Base-by-base conservation (phyloP, 164 flowering plant genomes). In the Stephania yunnanensis region DNA sequence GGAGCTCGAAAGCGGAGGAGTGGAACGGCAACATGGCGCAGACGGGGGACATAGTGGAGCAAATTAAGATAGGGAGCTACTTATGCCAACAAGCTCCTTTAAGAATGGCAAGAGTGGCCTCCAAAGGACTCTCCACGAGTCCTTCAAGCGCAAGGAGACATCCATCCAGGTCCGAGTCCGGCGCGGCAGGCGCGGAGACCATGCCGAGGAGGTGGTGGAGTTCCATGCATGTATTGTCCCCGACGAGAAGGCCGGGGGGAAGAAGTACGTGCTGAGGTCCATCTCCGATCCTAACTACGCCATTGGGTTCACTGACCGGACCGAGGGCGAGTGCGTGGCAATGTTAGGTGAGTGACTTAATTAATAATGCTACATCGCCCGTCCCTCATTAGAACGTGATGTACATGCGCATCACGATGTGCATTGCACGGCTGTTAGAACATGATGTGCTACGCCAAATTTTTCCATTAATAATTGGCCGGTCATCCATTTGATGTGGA, bases 11-110 rank as follows among this genome's bases (percentile, higher is more conserved):
- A 65, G 97, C 93, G 63, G 99, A 89, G 46, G 97, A 95, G 71
- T 95, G 99, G 99, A 86, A 92, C 66, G 88, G 84, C 17, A 87
- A 91, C 79, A 87, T 90, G 89, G 86, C 92, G 22, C 99, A 95
- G 73, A 93, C 97, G 15, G 99, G 97, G 0, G 99, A 95, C 79
- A 88, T 95, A 30, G 94, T 95, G 11, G 95, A 95, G 76, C 93
- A 91, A 81, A 70, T 95, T 5, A 83, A 76, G 74, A 86, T 95
- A 74, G 97, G 97, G 5, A 79, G 44, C 25, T 75, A 63, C 7
- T 46, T 74, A 30, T 52, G 61, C 70, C 79, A 77, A 29, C 72
- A 75, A 20, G 58, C 91, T 15, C 97, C 97, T 20, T 90, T 75
- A 92, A 89, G 86, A 85, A 82, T 83, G 97, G 97, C 0, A 85